Conservation (phyloP, 805 yeast species). For the Sugiyamaella smithiae region DNA sequence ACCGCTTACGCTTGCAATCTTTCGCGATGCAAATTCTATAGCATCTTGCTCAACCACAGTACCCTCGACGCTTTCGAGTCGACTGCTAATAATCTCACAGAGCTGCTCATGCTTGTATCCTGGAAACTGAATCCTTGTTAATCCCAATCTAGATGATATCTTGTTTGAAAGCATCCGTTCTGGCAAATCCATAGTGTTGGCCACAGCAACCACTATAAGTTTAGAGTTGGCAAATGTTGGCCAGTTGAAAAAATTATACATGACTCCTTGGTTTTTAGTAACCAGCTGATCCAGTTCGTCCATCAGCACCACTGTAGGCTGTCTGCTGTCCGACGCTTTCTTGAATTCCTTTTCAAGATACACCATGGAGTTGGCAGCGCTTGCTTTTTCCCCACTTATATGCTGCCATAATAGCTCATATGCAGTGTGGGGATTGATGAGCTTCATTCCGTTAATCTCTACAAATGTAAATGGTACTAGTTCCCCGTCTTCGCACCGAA, state of each 20-base stretch:
- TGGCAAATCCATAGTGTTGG: conserved; percentile 96
- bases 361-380: conserved; percentile 62
- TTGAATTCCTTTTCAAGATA: conserved; percentile 70
- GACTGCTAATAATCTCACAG: conserved; percentile 65
- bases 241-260: conserved; percentile 98
- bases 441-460: conserved; percentile 88
- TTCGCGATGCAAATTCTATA: conserved; percentile 85
- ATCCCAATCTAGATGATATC: conserved; percentile 86
- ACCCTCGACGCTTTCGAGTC: conserved; percentile 55
- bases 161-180: conserved; percentile 85
- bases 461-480: conserved; percentile 60
- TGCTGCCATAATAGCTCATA: conserved; percentile 82
- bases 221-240: conserved; percentile 79
- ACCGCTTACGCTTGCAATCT: conserved; percentile 94
- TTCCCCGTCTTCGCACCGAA: conserved; percentile 39
- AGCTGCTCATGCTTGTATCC: conserved; percentile 84
- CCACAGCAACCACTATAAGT: conserved; percentile 85
- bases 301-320: conserved; percentile 71
- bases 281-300: conserved; percentile 95
- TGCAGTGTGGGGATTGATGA: conserved; percentile 73
- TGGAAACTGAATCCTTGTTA: conserved; percentile 79
- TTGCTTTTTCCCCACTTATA: conserved; percentile 51
- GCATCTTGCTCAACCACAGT: conserved; percentile 58
- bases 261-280: conserved; percentile 73
- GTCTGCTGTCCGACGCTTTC: conserved; percentile 28